Evolutionary conservation across 257 asterid species (phyloP), one percentile per base, ranked within the genome.

Genomic region (Scutellaria minor): DNA sequence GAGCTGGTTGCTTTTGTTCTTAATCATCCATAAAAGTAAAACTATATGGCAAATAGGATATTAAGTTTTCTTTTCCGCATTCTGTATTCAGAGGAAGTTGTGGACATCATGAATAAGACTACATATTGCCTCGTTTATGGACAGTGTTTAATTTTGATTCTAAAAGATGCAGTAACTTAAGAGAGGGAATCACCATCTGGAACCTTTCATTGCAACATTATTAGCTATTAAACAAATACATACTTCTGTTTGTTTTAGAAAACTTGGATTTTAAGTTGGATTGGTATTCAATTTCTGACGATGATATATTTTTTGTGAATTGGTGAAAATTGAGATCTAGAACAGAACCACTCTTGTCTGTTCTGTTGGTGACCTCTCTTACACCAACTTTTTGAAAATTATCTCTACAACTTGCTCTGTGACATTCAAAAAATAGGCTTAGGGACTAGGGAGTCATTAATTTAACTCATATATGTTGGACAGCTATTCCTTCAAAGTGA

Each of bases 1-100:
- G 12, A 72, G 47, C 47, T 71, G 51, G 66, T 78, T 72, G 4
- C 53, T 24, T 62, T 74, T 12, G 6, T 66, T 66, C 75, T 64
- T 31, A 42, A 67, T 48, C 70, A 39, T 61, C 48, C 71, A 9
- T 62, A 62, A 57, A 24, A n/a, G 14, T 31, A 2, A 31, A 31
- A 31, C 15, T 77, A 45, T n/a, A 73, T 22, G 27, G 47, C 24
- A 40, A 15, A 61, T 57, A 42, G 40, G 60, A 7, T 39, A 45
- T 45, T 41, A 15, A 14, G 42, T 27, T 51, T 41, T 51, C 13
- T 57, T 18, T 67, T 54, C 20, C 20, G 3, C 42, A 58, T 73
- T 69, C 63, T 64, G 10, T 46, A 42, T 9, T 53, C 10, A 46
- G 3, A 64, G 14, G 40, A 61, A 46, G 1, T 66, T 6, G 22